These are phyloP conservation scores for Lizonia empirigonia DNA, from an alignment of 2,329 filamentous ascomycete genomes.

Conservation along the genomic window DNA sequence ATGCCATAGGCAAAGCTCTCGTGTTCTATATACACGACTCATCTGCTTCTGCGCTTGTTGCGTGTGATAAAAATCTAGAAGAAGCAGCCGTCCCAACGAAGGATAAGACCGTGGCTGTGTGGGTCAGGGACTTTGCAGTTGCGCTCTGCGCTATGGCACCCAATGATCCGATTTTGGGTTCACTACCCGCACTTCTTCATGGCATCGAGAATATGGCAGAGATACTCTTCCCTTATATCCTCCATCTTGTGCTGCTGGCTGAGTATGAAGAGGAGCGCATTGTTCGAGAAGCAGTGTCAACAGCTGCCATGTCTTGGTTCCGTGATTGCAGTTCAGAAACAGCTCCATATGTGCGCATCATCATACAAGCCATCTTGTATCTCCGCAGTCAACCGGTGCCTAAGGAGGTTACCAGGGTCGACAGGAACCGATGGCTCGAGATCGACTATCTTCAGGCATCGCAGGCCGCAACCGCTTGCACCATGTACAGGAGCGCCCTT, in stretches of 20 bases:
- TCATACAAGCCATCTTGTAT: constrained; percentile 83
- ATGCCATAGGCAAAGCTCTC: constrained; percentile 38
- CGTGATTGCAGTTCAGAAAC: constrained; percentile 51
- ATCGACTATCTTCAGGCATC: constrained; percentile 75
- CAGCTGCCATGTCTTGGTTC: constrained; percentile 69
- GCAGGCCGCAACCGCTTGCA: constrained; percentile 73
- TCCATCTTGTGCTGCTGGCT: constrained; percentile 78
- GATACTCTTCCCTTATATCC: constrained; percentile 77
- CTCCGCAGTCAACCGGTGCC: constrained; percentile 80
- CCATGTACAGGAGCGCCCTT: constrained; percentile 85
- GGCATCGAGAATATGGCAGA: constrained; percentile 73
- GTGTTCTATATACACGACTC: constrained; percentile 26
- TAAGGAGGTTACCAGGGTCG: constrained; percentile 76
- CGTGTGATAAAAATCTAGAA: constrained; percentile 21
- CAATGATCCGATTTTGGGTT: constrained; percentile 70
- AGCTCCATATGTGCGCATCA: constrained; percentile 70
- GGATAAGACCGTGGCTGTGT: constrained; percentile 47
- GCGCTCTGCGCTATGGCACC: constrained; percentile 58
- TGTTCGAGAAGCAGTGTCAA: constrained; percentile 66
- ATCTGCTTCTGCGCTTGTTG: constrained; percentile 4
- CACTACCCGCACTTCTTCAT: constrained; percentile 69
- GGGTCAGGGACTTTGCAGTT: constrained; percentile 67
- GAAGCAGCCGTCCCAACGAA: constrained; percentile 23
- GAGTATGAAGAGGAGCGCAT: constrained; percentile 67
- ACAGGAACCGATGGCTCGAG: constrained; percentile 84